Evolutionary conservation across 164 flowering plant species (phyloP).

Genomic region (Magnolia kwangsiensis): DNA sequence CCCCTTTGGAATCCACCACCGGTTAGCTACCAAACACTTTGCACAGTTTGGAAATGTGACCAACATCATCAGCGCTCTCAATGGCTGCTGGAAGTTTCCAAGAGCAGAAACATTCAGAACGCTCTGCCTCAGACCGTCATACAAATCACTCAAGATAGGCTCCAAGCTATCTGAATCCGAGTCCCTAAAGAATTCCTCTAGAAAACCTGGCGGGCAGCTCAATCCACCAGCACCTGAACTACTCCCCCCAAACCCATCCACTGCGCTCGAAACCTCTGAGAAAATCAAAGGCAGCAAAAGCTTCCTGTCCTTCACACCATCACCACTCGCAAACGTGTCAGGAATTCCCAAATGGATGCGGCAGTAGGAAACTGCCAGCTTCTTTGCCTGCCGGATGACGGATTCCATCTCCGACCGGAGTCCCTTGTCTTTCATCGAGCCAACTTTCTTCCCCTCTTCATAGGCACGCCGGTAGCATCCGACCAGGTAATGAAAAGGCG

Average conservation of each 20-base stretch:
- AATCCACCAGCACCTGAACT: conserved; percentile 32
- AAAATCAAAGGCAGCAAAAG: conserved; percentile 69
- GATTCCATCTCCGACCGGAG: conserved; percentile 63
- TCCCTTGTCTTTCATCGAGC: conserved; percentile 66
- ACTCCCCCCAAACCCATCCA: conserved; percentile 59
- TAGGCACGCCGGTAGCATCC: conserved; percentile 78
- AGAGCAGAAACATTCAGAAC: conserved; percentile 78
- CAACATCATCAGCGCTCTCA: conserved; percentile 66
- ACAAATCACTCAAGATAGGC: conserved; percentile 63
- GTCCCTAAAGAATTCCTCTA: conserved; percentile 83
- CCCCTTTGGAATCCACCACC: conserved; percentile 82
- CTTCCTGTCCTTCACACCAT: conserved; percentile 5
- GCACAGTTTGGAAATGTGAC: conserved; percentile 66
- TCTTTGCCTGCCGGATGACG: conserved; percentile 59
- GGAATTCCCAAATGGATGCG: conserved; percentile 80
- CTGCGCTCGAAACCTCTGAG: conserved; percentile 44
- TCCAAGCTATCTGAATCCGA: conserved; percentile 82
- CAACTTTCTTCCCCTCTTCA: conserved; percentile 74
- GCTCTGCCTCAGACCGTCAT: conserved; percentile 75
- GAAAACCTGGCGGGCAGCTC: conserved; percentile 66
- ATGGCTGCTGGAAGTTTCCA: conserved; percentile 87
- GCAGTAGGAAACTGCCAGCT: conserved; percentile 61
- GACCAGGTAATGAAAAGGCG: conserved; percentile 66
- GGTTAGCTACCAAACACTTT: conserved; percentile 72
- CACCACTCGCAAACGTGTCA: conserved; percentile 46